Percentiles rank a stretch among this genome's conserved stretches.
Evolutionary conservation across 1,284 basidiomycete species (phyloP).

Genomic region (Pterulicium gracile): DNA sequence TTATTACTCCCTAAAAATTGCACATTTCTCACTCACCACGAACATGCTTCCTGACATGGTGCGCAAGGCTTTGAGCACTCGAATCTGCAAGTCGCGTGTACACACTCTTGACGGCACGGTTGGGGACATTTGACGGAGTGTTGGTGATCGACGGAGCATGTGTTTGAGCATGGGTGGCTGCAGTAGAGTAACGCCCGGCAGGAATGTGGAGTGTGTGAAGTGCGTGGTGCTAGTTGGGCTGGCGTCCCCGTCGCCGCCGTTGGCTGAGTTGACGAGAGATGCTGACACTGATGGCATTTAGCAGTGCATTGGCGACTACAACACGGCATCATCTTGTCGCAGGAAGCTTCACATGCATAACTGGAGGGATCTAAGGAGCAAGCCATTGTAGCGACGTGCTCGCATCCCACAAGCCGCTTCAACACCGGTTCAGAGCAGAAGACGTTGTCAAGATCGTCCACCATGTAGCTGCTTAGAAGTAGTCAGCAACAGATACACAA

Average conservation of each 20-base stretch:
- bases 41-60: no score
- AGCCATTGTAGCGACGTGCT: slow-evolving; percentile 35
- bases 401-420: slow-evolving; percentile 43
- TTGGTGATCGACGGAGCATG: slow-evolving; percentile 41
- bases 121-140: slow-evolving; percentile 35
- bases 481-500: slow-evolving; percentile 1
- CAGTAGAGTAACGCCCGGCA: slow-evolving; percentile 49
- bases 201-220: slow-evolving; percentile 32
- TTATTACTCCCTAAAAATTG: no score
- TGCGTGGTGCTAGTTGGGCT: slow-evolving; percentile 15
- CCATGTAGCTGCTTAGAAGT: slow-evolving; percentile 27
- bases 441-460: slow-evolving; percentile 34
- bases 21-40: no score
- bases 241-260: neutral
- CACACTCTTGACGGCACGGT: slow-evolving; percentile 46
- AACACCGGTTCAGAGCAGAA: slow-evolving; percentile 31
- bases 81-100: slow-evolving; percentile 36
- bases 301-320: slow-evolving; percentile 43
- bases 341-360: slow-evolving; percentile 30
- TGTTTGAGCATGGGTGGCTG: slow-evolving; percentile 22
- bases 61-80: slow-evolving; percentile 47
- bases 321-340: slow-evolving; percentile 37
- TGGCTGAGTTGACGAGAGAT: slow-evolving; percentile 32
- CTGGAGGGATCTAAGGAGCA: slow-evolving; percentile 35
- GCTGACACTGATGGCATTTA: slow-evolving; percentile 41